Base-by-base conservation (phyloP, 192 early-diverging fungal genomes). In the Coemansia sp. region DNA sequence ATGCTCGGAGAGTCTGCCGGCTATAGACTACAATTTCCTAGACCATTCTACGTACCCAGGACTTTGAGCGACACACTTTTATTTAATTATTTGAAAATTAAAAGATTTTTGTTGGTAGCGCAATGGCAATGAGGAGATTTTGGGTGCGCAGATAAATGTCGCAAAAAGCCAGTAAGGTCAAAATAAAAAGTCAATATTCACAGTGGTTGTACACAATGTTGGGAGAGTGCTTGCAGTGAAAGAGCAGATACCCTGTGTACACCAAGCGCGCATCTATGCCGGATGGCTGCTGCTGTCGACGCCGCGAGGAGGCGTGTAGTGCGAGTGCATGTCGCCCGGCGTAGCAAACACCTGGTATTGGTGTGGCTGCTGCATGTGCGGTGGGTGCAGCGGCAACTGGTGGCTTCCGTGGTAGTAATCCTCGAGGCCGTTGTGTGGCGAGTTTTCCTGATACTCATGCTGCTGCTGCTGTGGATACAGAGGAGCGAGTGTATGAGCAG, bases 291-390 rank as follows among this genome's bases (percentile, higher is more conserved):
- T 54, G 34, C 64, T 61, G 64, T 61, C 52, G 36, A 60, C 11
- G 25, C 23, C n/a, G 59, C 59, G 58, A 49, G 58, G 63, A 57
- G 59, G 52, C 20, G 65, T 53, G 22, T 26, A 50, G 15, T 66
- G 57, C 37, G 50, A 42, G 26, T 57, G 34, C 21, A 66, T 49
- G 60, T 52, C 60, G 9, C 38, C 49, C 9, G 71, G 31, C 7
- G 59, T 42, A 11, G 60, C 54, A 59, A 67, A 67, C 31, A 73
- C 9, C 51, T 62, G 59, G 65, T 73, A 73, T 48, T 73, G 71
- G 19, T 66, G 52, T 28, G 52, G 60, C 46, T 66, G 64, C 26
- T 60, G 59, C 59, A 60, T 60, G 10, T 69, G 66, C 1, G 38
- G 59, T 2, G 59, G 59, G 12, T 60, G 67, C 22, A 54, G 42